A percentile compares a stretch with the other conserved stretches of the same genome.
These are phyloP conservation scores for Penicillium decumbens DNA, from an alignment of 2,329 filamentous ascomycete genomes.

Conservation along the genomic window DNA sequence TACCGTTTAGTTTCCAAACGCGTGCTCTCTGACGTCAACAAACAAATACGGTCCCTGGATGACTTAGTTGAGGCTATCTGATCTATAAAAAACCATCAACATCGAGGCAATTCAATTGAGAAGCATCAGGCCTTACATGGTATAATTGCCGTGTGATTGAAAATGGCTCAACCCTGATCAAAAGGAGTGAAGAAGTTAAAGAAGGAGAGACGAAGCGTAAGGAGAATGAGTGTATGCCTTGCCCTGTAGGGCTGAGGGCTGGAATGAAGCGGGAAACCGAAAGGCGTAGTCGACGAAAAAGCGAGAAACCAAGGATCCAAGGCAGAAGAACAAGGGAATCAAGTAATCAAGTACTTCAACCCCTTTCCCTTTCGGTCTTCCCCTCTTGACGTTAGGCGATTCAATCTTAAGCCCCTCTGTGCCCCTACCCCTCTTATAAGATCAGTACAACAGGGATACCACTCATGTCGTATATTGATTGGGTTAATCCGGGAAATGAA, in stretches of 20 bases:
- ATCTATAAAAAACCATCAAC: slow-evolving; percentile 1
- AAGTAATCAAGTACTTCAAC: slow-evolving; percentile 12
- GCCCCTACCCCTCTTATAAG: neutral
- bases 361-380: slow-evolving; percentile 4
- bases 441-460: neutral
- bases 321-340: slow-evolving; percentile 13
- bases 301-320: slow-evolving; percentile 1
- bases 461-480: slow-evolving; percentile 1
- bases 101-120: neutral
- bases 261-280: neutral
- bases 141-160: neutral
- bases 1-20: slow-evolving; percentile 11
- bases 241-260: slow-evolving; percentile 7
- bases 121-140: neutral
- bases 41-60: slow-evolving; percentile 11
- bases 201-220: slow-evolving; percentile 3
- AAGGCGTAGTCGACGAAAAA: neutral
- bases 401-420: slow-evolving; percentile 12
- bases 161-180: neutral
- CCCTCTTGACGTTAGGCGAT: slow-evolving; percentile 3
- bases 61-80: neutral
- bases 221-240: slow-evolving; percentile 3
- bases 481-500: slow-evolving; percentile 5
- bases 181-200: slow-evolving; percentile 1
- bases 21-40: slow-evolving; percentile 20